Evolutionary conservation across 768 basidiomycete species (phyloP), one percentile per base, ranked within the genome.

Genomic region (Coprinopsis marcescibilis): DNA sequence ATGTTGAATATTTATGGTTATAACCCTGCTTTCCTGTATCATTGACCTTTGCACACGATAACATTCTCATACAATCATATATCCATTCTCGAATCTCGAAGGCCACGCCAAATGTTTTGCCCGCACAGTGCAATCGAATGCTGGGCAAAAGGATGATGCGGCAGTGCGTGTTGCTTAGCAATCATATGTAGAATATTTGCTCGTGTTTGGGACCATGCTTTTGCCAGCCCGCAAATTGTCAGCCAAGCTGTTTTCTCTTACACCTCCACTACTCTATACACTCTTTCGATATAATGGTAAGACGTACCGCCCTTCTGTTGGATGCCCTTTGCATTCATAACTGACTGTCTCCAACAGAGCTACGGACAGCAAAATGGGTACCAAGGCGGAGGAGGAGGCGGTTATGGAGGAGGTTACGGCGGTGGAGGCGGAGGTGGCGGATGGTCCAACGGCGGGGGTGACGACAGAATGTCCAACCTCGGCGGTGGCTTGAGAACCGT

Each of bases 401-500:
- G 55, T 43, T 43, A 59, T 40, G 62, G 60, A 39, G 63, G 66
- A 27, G 55, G 60, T 20, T 54, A 55, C 38, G 59, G 69, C 29
- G 68, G 75, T 29, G 69, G 74, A 20, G 66, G 71, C 30, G 67
- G 73, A 19, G 70, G 74, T 29, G 68, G 71, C 15, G 73, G 75
- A 19, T 72, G 77, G 6, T 75, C 80, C 1, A 72, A 79, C 3
- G 71, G 81, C 19, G 73, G 79, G 32, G 68, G 75, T 29, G 76
- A 78, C 49, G 88, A 91, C 64, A 81, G 72, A 58, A 91, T 92
- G 87, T 72, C 78, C 41, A 76, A 75, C 60, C 78, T 97, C 14
- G 94, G 95, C 27, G 81, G 85, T 32, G 78, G 87, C 37, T 76
- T 98, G 44, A 81, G 82, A 51, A 73, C 74, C 43, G 83, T 96